phyloP scores from a whole-genome alignment of 176 grass and related monocot genomes.

The Canna indica region DNA sequence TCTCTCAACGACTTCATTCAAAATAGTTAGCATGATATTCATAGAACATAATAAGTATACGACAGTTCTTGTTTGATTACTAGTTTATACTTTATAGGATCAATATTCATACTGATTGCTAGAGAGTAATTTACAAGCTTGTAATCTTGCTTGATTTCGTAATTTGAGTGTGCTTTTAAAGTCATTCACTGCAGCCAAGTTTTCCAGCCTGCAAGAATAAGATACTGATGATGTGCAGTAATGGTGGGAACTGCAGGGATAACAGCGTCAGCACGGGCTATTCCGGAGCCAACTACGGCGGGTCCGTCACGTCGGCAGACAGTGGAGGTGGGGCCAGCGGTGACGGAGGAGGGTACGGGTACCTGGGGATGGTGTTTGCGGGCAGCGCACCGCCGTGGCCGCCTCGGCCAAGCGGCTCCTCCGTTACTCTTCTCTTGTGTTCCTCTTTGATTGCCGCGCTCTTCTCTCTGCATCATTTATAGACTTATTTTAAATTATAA shows the following conservation, averaged over 20 bases:
- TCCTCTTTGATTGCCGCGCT: neutral
- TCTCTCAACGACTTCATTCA: too few relatives aligned
- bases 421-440: neutral
- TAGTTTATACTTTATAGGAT: too few relatives aligned
- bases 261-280: constrained; percentile 22
- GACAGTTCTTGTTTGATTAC: too few relatives aligned
- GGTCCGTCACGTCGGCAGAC: constrained; percentile 10
- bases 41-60: too few relatives aligned
- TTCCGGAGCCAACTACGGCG: constrained; percentile 39
- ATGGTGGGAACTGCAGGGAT: constrained; percentile 21
- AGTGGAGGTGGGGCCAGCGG: neutral
- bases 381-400: constrained; percentile 15
- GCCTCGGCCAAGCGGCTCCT: neutral
- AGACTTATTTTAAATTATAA: neutral
- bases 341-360: constrained; percentile 23
- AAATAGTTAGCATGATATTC: too few relatives aligned
- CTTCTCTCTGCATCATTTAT: neutral
- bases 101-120: too few relatives aligned
- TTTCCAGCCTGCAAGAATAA: too few relatives aligned
- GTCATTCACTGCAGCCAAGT: too few relatives aligned
- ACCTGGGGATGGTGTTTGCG: constrained; percentile 46
- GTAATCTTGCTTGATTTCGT: too few relatives aligned
- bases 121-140: too few relatives aligned
- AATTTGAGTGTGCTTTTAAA: too few relatives aligned
- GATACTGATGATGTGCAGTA: neutral